A percentile compares a stretch with the other conserved stretches of the same genome.
Conservation (phyloP, 176 grass and related monocot species). For the Tillandsia fasciculata region DNA sequence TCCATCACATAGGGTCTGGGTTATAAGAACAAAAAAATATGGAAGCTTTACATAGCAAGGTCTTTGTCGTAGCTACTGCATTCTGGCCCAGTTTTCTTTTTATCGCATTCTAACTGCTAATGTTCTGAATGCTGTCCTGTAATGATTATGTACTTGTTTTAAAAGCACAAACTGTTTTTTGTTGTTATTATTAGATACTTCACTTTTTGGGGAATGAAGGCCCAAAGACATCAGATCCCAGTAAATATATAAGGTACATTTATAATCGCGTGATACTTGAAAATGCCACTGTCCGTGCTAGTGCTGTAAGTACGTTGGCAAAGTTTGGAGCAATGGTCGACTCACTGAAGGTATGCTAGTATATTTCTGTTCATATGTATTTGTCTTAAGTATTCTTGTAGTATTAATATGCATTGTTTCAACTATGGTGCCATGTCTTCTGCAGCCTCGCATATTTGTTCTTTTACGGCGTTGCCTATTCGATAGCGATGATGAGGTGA, state of each 20-base stretch:
- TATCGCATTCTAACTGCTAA: not conserved
- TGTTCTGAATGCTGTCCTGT: not conserved
- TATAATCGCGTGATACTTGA: constrained; percentile 99
- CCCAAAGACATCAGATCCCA: constrained; percentile 89
- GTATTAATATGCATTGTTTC: constrained; percentile 1
- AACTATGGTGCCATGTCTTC: constrained; percentile 24
- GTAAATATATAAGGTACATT: constrained; percentile 98
- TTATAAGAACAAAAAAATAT: no score
- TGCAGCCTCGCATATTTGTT: constrained; percentile 97
- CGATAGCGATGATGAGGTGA: constrained; percentile 98
- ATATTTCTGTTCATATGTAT: constrained; percentile 4
- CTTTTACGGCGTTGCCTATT: constrained; percentile 90
- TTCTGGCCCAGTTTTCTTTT: not conserved
- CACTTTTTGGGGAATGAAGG: constrained; percentile 99
- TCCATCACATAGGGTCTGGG: no score
- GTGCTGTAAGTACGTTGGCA: constrained; percentile 90
- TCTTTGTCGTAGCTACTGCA: no score
- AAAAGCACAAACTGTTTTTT: constrained; percentile 9
- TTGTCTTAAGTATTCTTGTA: constrained; percentile 6
- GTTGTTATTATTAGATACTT: constrained; percentile 55
- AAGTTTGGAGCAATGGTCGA: constrained; percentile 94
- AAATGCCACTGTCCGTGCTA: constrained; percentile 97
- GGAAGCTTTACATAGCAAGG: no score
- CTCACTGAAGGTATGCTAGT: constrained; percentile 69
- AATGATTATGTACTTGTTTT: not conserved